Conservation (phyloP, 129 eudicot species). For the Oenanthe sinensis region DNA sequence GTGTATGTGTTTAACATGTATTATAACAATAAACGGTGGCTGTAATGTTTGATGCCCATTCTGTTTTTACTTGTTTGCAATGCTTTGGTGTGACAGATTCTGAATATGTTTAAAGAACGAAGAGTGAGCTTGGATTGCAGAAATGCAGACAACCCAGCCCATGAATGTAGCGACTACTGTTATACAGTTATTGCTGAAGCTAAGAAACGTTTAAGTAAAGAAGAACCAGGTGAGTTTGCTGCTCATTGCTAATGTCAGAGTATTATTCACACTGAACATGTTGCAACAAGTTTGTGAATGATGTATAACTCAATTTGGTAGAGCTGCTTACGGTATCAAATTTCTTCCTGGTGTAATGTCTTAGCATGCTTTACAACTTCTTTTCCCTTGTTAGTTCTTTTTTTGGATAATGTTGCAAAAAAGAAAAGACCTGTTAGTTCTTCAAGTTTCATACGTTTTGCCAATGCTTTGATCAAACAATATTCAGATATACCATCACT, state of each 20-base stretch:
- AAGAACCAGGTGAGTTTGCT: conserved; percentile 35
- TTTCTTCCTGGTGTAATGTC: not conserved
- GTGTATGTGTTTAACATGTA: no score
- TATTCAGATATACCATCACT: not conserved
- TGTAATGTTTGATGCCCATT: no score
- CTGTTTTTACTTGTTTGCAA: no score
- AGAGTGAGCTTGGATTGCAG: no score
- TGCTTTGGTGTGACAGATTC: no score
- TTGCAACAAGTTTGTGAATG: not conserved
- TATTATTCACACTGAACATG: not conserved
- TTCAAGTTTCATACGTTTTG: not conserved
- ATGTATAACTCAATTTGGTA: not conserved
- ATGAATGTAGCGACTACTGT: no score
- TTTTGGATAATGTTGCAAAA: no score
- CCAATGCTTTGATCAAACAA: not conserved
- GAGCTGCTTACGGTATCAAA: not conserved
- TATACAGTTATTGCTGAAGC: conserved; percentile 43
- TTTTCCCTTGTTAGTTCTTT: not conserved
- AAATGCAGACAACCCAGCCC: no score
- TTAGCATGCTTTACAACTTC: not conserved
- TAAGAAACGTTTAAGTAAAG: conserved; percentile 28
- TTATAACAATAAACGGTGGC: no score
- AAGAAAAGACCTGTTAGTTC: not conserved
- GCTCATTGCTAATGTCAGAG: not conserved
- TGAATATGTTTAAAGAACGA: no score